Evolutionary conservation across 176 grass and related monocot genomes (phyloP).

Genomic region (Phyllostachys edulis): DNA sequence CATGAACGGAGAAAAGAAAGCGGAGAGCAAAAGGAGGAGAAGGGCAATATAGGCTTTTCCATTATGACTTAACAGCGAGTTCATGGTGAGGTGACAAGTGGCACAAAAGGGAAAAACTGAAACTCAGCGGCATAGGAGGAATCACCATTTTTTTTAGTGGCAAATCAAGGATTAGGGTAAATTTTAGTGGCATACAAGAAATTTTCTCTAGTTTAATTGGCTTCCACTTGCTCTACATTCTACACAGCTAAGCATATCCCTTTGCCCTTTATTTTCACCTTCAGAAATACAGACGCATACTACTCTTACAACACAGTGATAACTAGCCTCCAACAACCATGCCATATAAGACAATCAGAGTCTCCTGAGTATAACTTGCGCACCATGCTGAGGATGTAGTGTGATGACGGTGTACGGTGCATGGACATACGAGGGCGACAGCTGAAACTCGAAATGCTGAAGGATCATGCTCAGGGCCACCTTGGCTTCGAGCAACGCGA

Average conservation of each 20-base stretch:
- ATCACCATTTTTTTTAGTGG: too few relatives aligned
- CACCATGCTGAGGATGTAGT: constrained; percentile 68
- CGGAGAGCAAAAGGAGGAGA: too few relatives aligned
- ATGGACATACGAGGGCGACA: constrained; percentile 55
- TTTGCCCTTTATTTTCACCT: not conserved
- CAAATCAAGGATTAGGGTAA: too few relatives aligned
- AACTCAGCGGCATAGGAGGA: too few relatives aligned
- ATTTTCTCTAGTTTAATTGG: not conserved
- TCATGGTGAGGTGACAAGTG: too few relatives aligned
- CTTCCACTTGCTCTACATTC: not conserved
- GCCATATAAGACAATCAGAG: constrained; percentile 27
- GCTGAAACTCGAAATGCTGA: constrained; percentile 55
- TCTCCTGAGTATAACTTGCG: constrained; percentile 46
- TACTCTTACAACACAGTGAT: not conserved
- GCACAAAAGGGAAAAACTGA: too few relatives aligned
- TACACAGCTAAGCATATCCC: not conserved
- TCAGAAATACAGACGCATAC: not conserved
- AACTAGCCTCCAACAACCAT: not conserved
- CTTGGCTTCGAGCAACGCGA: constrained; percentile 70
- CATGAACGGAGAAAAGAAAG: too few relatives aligned
- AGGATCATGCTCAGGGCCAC: constrained; percentile 63
- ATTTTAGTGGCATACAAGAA: too few relatives aligned
- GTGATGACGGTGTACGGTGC: constrained; percentile 41
- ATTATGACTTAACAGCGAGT: too few relatives aligned
- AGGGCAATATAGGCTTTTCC: too few relatives aligned